phyloP scores from a whole-genome alignment of 495 filamentous ascomycete genomes.

The Tuber microsphaerosporum region DNA sequence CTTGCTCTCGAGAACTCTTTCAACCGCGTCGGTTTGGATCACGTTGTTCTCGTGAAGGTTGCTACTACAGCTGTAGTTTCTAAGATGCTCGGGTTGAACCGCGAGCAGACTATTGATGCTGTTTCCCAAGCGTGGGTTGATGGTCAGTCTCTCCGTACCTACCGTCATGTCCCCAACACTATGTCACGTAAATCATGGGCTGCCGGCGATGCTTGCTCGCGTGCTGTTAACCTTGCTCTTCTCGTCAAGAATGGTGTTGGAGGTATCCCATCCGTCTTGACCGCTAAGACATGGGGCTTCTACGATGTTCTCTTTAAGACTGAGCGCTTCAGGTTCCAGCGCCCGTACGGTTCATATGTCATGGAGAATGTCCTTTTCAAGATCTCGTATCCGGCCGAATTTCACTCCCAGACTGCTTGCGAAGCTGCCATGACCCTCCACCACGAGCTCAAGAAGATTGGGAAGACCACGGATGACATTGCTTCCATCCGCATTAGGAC shows the following conservation, averaged over 20 bases:
- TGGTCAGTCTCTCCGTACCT: conserved; percentile 90
- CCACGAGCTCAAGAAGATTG: conserved; percentile 67
- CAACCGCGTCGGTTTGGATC: conserved; percentile 96
- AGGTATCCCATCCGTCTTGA: conserved; percentile 84
- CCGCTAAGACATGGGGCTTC: conserved; percentile 93
- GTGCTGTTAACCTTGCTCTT: conserved; percentile 85
- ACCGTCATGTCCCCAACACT: conserved; percentile 95
- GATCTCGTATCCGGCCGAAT: conserved; percentile 82
- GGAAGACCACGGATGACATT: conserved; percentile 92
- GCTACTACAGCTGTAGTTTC: conserved; percentile 89
- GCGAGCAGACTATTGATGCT: conserved; percentile 87
- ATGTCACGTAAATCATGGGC: conserved; percentile 99
- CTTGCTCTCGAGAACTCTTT: conserved; percentile 93
- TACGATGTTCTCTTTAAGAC: conserved; percentile 97
- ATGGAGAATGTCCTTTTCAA: conserved; percentile 99
- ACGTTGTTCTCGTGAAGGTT: conserved; percentile 96
- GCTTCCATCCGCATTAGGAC: conserved; percentile 87
- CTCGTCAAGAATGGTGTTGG: conserved; percentile 79
- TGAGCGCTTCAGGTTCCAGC: conserved; percentile 91
- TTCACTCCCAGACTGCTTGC: conserved; percentile 98
- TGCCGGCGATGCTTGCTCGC: conserved; percentile 93
- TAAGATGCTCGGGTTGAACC: conserved; percentile 82
- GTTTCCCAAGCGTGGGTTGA: conserved; percentile 97
- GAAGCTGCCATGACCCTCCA: conserved; percentile 86
- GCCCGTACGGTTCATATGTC: conserved; percentile 92